A percentile compares a stretch with the other conserved stretches of the same genome.
Conservation (phyloP, 2,329 filamentous ascomycete species). For the Penicillium sp. region DNA sequence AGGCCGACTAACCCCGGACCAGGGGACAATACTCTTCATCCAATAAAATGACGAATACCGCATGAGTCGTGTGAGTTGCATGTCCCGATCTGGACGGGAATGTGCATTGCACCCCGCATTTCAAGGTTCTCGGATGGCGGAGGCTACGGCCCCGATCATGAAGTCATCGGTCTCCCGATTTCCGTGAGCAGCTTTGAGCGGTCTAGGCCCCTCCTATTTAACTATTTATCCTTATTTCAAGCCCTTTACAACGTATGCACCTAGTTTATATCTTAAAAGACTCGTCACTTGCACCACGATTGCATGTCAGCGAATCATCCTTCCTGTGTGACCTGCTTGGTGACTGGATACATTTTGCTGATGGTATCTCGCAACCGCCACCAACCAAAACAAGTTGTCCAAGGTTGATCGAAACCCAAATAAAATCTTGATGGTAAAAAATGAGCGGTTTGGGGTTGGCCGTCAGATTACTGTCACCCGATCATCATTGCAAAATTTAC, state of each 20-base stretch:
- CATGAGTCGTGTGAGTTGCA: slow-evolving; percentile 12
- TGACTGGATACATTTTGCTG: no score
- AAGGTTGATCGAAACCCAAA: no score
- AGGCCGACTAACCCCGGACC: slow-evolving; percentile 2
- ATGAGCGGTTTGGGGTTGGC: not conserved
- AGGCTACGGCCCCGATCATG: not conserved
- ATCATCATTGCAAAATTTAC: not conserved
- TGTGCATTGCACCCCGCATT: not conserved
- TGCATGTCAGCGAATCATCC: not conserved
- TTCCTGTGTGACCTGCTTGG: no score
- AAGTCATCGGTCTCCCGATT: not conserved
- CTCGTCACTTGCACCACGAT: not conserved
- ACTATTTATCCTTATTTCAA: not conserved
- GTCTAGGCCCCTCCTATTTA: not conserved
- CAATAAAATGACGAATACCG: not conserved
- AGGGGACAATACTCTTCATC: not conserved
- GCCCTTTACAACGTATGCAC: not conserved
- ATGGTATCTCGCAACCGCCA: no score
- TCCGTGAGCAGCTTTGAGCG: not conserved
- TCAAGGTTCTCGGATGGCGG: not conserved
- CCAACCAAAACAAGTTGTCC: no score
- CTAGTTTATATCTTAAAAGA: not conserved
- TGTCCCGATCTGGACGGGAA: not conserved
- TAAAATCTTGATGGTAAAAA: not conserved
- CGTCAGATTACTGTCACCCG: not conserved